These are phyloP conservation scores for Euptelea pleiosperma DNA, from an alignment of 164 flowering plant species.

Conservation along the genomic window DNA sequence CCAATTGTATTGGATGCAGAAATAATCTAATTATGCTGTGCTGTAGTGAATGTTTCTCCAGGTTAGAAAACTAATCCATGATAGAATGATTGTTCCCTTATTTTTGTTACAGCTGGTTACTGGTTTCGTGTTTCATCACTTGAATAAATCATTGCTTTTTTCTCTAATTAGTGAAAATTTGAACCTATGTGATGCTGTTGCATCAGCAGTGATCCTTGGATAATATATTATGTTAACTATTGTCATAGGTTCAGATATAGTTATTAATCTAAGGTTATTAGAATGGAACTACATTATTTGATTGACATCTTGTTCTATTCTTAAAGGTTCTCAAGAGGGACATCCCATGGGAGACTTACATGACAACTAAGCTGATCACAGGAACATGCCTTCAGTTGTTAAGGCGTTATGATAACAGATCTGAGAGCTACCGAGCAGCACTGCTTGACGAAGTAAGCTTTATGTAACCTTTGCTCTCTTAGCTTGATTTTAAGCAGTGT, in stretches of 20 bases:
- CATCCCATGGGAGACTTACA: constrained; percentile 99
- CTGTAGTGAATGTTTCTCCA: too few relatives aligned
- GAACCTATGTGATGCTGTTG: too few relatives aligned
- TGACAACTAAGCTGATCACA: constrained; percentile 87
- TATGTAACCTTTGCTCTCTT: constrained; percentile 6
- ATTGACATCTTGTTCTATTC: constrained; percentile 7
- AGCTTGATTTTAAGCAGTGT: background rate
- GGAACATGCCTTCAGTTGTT: constrained; percentile 92
- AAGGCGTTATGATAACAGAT: constrained; percentile 83
- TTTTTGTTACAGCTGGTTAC: too few relatives aligned
- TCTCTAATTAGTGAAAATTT: too few relatives aligned
- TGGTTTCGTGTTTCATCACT: too few relatives aligned
- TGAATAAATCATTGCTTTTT: too few relatives aligned
- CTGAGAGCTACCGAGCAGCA: constrained; percentile 72
- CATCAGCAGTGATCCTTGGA: too few relatives aligned
- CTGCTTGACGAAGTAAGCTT: constrained; percentile 84
- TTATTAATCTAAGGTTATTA: constrained; percentile 2
- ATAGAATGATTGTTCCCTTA: too few relatives aligned
- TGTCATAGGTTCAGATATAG: background rate
- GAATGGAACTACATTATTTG: background rate
- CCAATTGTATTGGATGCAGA: too few relatives aligned
- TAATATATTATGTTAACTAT: too few relatives aligned
- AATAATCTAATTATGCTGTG: too few relatives aligned
- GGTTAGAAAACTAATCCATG: too few relatives aligned
- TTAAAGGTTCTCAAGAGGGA: constrained; percentile 86